phyloP scores from a whole-genome alignment of 345 rosid species.

The Heritiera littoralis region DNA sequence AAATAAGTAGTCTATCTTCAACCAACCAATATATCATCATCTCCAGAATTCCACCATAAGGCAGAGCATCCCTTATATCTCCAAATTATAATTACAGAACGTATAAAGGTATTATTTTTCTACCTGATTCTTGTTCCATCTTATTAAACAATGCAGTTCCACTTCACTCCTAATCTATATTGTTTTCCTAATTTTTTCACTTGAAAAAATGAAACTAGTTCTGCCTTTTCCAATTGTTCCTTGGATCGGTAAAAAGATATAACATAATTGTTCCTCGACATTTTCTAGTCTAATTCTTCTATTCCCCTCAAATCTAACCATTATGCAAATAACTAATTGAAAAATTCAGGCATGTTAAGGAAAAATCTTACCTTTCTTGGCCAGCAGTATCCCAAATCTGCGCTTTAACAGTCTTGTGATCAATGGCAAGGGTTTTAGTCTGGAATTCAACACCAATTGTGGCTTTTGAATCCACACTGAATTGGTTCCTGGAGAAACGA shows the following conservation, averaged over 20 bases:
- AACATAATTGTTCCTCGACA: background rate
- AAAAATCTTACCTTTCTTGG: slow-evolving; percentile 54
- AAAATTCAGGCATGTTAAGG: background rate
- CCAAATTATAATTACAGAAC: background rate
- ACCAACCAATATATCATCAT: background rate
- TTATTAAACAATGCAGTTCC: background rate
- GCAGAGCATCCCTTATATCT: background rate
- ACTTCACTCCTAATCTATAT: background rate
- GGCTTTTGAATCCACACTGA: slow-evolving; percentile 66
- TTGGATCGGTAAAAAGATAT: background rate
- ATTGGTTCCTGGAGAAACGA: slow-evolving; percentile 64
- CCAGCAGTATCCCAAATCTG: slow-evolving; percentile 87
- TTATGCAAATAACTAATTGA: background rate
- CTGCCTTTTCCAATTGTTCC: background rate
- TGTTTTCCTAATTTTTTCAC: background rate
- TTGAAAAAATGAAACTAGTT: background rate
- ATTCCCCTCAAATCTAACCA: background rate
- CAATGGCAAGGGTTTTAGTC: slow-evolving; percentile 67
- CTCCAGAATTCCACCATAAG: background rate
- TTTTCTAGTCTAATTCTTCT: background rate
- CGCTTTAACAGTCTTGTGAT: slow-evolving; percentile 68
- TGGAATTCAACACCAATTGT: slow-evolving; percentile 76
- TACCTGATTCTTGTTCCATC: background rate
- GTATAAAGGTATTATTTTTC: background rate
- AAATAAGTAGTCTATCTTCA: background rate